Base-by-base conservation (phyloP, 1,139 yeast genomes). In the Hemisphaericaspora xylanilytica region DNA sequence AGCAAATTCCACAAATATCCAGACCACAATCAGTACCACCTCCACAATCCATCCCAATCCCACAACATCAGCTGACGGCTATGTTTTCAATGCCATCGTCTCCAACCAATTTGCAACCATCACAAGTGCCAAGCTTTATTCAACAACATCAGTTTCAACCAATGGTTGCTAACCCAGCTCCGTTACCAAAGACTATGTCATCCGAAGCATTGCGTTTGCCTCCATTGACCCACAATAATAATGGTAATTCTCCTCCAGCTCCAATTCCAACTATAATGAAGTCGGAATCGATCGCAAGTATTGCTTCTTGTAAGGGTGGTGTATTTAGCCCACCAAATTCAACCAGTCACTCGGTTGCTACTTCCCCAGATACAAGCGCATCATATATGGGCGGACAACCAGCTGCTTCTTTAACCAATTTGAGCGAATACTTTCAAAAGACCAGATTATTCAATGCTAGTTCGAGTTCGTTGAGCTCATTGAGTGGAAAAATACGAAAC, bases 341-440 rank as follows among this genome's bases (percentile, higher is more conserved):
- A 36, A 53, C 48, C 46, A 39, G 49, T 35, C 64, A 56, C 28
- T 59, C 67, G 2, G 51, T 67, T 18, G 58, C 66, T 40, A 65
- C 71, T 2, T 58, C 67, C 3, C 72, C 72, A 4, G 70, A 64
- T 18, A 40, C 43, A 3, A 27, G 40, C 10, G 27, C 17, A 5
- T 41, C 48, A 35, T 40, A 41, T 20, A 29, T 22, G 20, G 29
- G 17, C 14, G 29, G 33, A 13, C 36, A 39, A 18, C 21, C 36
- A 16, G 39, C 50, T 21, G 50, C 59, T 5, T 61, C 66, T 3
- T 47, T 64, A 20, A 53, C 59, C 20, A 65, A 63, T 44, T 51
- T 65, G 43, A 59, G 60, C 41, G 70, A 65, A 28, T 61, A 62
- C 42, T 63, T 63, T 47, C 59, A 54, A 40, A 56, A 55, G 42